A percentile compares a stretch with the other conserved stretches of the same genome.
Evolutionary conservation across 805 yeast genomes (phyloP).

Genomic region (Wickerhamiella azymoides): DNA sequence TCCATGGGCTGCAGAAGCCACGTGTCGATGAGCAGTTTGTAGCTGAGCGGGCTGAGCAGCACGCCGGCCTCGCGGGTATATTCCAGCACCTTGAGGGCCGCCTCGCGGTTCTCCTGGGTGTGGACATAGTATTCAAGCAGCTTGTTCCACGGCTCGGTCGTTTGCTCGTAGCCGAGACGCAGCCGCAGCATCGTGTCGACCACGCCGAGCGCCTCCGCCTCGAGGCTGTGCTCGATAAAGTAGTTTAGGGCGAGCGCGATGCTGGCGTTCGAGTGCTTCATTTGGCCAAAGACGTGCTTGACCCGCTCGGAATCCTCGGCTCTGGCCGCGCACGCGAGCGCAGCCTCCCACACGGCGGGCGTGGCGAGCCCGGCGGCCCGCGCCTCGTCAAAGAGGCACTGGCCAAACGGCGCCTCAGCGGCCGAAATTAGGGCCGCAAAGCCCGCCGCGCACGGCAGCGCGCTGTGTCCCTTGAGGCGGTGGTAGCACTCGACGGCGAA

Average conservation of each 20-base stretch:
- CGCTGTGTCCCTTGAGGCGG: slow-evolving; percentile 4
- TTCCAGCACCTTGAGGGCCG: slow-evolving; percentile 24
- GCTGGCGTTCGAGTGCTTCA: not conserved
- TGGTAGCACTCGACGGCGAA: slow-evolving; percentile 4
- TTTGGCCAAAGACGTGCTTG: not conserved
- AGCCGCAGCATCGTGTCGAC: slow-evolving; percentile 3
- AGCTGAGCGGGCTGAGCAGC: slow-evolving; percentile 28
- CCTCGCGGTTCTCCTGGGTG: slow-evolving; percentile 21
- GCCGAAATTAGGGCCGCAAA: slow-evolving; percentile 7
- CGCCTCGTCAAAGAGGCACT: slow-evolving; percentile 11
- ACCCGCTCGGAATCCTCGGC: not conserved
- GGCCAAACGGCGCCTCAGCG: not conserved
- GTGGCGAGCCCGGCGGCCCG: slow-evolving; percentile 3
- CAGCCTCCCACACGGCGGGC: slow-evolving; percentile 11
- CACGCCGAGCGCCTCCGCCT: slow-evolving; percentile 3
- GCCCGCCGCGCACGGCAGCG: slow-evolving; percentile 7
- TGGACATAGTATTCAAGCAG: slow-evolving; percentile 28
- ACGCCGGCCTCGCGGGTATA: slow-evolving; percentile 21
- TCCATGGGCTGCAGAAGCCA: slow-evolving; percentile 25
- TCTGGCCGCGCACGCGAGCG: not conserved
- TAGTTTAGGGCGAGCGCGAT: slow-evolving; percentile 1
- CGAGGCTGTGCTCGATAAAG: slow-evolving; percentile 4
- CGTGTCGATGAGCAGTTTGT: slow-evolving; percentile 28
- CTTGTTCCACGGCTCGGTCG: slow-evolving; percentile 25
- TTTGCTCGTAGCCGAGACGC: slow-evolving; percentile 1